Base-by-base conservation (phyloP, 176 grass and related monocot species). In the Paspalum vaginatum region DNA sequence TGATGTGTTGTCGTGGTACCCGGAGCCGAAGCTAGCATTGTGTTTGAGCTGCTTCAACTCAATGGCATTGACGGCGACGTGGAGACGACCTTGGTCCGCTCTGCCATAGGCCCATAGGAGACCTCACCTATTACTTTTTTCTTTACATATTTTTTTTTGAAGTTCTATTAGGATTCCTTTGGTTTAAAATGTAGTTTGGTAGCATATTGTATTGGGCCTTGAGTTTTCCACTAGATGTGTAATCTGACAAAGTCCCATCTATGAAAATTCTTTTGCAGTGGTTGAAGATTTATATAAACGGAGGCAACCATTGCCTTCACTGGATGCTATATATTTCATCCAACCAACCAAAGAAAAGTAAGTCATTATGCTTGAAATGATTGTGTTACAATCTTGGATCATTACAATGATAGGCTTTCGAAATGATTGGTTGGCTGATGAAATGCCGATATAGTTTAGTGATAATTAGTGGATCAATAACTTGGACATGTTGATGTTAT, bases 291-390 rank as follows among this genome's bases (percentile, higher is more conserved):
- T 98, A 86, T 94, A 89, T 76, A 98, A 98, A 83, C 72, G 95
- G 74, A 92, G 95, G 72, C 95, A 98, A 37, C 95, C 95, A 25
- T 91, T 98, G 69, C 95, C 95, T 60, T 91, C 95, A 65, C 82
- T 98, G 86, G 90, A 95, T 91, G 95, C 95, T 53, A 93, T 98
- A 93, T 98, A 98, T 85, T 98, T 98, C 83, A 95, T 98, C 39
- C 95, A 98, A 80, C 95, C 95, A 85, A 93, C 92, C 68, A 95
- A 93, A 90, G 95, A 98, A 74, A 98, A 98, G 95, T 98, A 98
- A 91, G 70, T 83, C 67, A 17, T 76, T 79, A 42, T 64, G n/a
- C 60, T 85, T 85, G 68, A 78, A 52, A 70, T 92, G 37, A 72
- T 74, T 64, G 54, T 78, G n/a, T 68, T 78, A 32, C 56, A 55